Evolutionary conservation across 2,329 filamentous ascomycete species (phyloP), one percentile per base, ranked within the genome.

Genomic region (Stemphylium vesicarium): DNA sequence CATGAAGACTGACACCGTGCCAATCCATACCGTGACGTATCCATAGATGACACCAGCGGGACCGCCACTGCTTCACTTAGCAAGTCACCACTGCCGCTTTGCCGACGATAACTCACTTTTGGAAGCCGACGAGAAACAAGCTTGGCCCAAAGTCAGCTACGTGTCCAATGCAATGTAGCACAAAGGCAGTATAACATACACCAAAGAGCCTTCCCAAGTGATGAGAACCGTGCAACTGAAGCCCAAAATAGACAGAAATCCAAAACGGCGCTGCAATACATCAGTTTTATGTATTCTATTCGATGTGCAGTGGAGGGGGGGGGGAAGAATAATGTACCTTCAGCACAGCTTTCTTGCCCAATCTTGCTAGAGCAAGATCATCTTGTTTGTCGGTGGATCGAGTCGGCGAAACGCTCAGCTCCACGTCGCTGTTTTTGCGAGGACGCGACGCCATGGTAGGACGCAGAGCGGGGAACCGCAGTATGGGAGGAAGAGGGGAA

Each of bases 21-120:
- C 70, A 4, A 64, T 2, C 67, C 70, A 74, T 9, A 64, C 63
- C 4, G 66, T 44, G 9, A 72, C 31, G 32, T 69, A 73, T n/a
- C 68, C 66, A 24, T 68, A 74, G 26, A 73, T 63, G 46, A 69
- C 60, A 40, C 70, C 71, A 10, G 69, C 66, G 1, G 69, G 61
- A 11, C 71, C 71, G 9, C 71, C 71, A 57, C 66, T 69, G 24
- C 22, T 18, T 31, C 37, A 12, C 24, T 55, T 39, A 55, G 39
- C 20, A 38, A 11, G 24, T 54, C 3, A 16, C 44, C 35, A 18
- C 15, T 16, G 29, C 29, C 12, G 6, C 32, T 24, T 16, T 32
- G 16, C n/a, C n/a, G 18, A 12, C 12, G 13, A 10, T 15, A 20
- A 31, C 60, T 59, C 47, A 65, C 63, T 68, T 70, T 43, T 64